phyloP scores from a whole-genome alignment of 257 asterid species.

The Voacanga thouarsii region DNA sequence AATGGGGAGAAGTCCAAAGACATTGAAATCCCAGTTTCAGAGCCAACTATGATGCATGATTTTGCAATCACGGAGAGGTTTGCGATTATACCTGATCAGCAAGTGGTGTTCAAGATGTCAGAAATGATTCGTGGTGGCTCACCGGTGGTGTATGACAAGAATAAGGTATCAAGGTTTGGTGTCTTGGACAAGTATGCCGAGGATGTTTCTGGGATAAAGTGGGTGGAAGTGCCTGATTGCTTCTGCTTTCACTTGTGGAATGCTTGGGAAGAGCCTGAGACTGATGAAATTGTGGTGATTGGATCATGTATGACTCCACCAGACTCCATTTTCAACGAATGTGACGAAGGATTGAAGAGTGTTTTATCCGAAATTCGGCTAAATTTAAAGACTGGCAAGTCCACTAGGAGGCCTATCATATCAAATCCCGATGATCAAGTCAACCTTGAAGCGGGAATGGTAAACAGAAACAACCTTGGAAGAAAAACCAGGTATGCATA shows the following conservation, averaged over 20 bases:
- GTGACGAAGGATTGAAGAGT: slow-evolving; percentile 76
- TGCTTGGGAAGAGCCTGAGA: slow-evolving; percentile 96
- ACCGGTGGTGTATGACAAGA: slow-evolving; percentile 75
- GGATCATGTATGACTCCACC: slow-evolving; percentile 99
- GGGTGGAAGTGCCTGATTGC: slow-evolving; percentile 88
- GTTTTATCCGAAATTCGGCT: slow-evolving; percentile 85
- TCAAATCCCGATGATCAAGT: slow-evolving; percentile 53
- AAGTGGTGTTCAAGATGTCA: slow-evolving; percentile 87
- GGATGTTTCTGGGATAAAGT: slow-evolving; percentile 40
- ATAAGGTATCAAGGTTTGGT: slow-evolving; percentile 68
- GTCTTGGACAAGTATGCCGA: slow-evolving; percentile 58
- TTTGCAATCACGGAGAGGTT: slow-evolving; percentile 86
- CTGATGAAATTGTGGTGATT: slow-evolving; percentile 74
- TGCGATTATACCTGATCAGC: slow-evolving; percentile 88
- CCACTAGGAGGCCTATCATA: slow-evolving; percentile 57
- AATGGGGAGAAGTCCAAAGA: slow-evolving; percentile 68
- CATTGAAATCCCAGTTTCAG: slow-evolving; percentile 76
- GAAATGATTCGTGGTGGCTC: slow-evolving; percentile 95
- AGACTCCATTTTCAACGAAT: slow-evolving; percentile 90
- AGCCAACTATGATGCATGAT: slow-evolving; percentile 98
- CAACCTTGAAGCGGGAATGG: slow-evolving; percentile 96
- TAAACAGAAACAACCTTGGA: slow-evolving; percentile 81
- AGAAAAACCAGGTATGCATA: slow-evolving; percentile 77
- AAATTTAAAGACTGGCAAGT: slow-evolving; percentile 66
- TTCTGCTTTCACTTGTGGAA: slow-evolving; percentile 98